Percentiles rank a stretch among this genome's conserved stretches.
phyloP scores from a whole-genome alignment of 139 green algal species.

The Tetraselmis striata region DNA sequence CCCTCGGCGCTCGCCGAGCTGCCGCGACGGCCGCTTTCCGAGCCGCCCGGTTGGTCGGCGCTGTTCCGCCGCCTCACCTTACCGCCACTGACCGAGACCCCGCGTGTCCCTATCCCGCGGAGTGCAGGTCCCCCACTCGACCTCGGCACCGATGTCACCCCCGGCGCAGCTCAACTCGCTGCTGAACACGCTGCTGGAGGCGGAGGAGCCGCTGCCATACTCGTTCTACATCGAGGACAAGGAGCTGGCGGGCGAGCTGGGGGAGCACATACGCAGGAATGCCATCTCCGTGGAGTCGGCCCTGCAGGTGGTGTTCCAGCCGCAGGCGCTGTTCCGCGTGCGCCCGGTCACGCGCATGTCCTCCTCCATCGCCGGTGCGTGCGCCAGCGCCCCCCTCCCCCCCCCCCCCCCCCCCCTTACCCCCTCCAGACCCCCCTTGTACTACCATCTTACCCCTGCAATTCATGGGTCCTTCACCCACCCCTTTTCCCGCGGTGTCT shows the following conservation, averaged over 20 bases:
- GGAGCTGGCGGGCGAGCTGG: constrained; percentile 68
- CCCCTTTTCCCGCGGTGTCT: too few relatives aligned
- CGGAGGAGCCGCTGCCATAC: constrained; percentile 87
- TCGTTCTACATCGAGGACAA: constrained; percentile 83
- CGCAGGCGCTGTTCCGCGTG: constrained; percentile 91
- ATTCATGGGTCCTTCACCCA: too few relatives aligned
- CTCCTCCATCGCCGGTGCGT: constrained; percentile 69
- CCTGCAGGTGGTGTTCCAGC: constrained; percentile 84
- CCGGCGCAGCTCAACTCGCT: constrained; percentile 79
- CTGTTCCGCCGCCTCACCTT: too few relatives aligned
- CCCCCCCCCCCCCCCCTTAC: too few relatives aligned
- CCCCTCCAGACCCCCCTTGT: too few relatives aligned
- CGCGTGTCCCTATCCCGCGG: too few relatives aligned
- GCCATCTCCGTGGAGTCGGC: constrained; percentile 76
- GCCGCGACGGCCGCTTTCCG: too few relatives aligned
- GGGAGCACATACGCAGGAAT: constrained; percentile 58
- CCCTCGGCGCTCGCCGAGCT: too few relatives aligned
- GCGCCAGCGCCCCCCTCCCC: too few relatives aligned
- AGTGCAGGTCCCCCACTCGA: constrained; percentile 85
- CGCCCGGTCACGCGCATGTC: constrained; percentile 87
- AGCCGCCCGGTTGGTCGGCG: too few relatives aligned
- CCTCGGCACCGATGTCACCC: constrained; percentile 70
- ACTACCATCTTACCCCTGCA: too few relatives aligned
- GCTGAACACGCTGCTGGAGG: constrained; percentile 77
- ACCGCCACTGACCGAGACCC: too few relatives aligned